Percentiles rank a stretch among this genome's conserved stretches.
phyloP scores from a whole-genome alignment of 1,284 basidiomycete genomes.

The Ceratobasidium sp. region DNA sequence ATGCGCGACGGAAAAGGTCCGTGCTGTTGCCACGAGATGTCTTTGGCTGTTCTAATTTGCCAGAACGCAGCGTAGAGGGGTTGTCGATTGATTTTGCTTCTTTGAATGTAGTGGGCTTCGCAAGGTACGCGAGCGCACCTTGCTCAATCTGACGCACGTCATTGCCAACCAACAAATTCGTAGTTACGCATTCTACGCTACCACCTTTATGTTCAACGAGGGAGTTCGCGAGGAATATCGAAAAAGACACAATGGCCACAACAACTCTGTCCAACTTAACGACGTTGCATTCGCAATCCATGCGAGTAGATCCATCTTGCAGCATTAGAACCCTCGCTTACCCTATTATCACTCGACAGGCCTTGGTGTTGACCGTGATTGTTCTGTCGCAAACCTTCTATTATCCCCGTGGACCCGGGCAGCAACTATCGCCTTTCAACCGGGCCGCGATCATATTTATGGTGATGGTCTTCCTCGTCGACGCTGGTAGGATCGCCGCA shows the following conservation, averaged over 20 bases:
- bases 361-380: slow-evolving; percentile 46
- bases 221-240: slow-evolving; percentile 53
- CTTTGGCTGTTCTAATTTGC: not conserved
- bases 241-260: slow-evolving; percentile 53
- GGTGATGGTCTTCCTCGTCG: slow-evolving; percentile 43
- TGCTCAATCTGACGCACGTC: not conserved
- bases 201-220: slow-evolving; percentile 51
- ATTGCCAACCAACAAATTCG: not conserved
- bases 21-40: not conserved
- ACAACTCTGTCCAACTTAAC: slow-evolving; percentile 53
- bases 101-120: slow-evolving; percentile 53
- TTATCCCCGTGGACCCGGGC: slow-evolving; percentile 52
- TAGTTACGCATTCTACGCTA: slow-evolving; percentile 54
- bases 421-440: slow-evolving; percentile 50
- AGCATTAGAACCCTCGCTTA: not conserved
- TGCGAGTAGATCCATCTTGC: slow-evolving; percentile 34
- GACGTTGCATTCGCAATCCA: slow-evolving; percentile 55
- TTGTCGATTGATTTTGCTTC: slow-evolving; percentile 54
- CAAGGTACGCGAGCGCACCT: slow-evolving; percentile 11
- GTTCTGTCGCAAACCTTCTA: slow-evolving; percentile 49
- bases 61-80: slow-evolving; percentile 50
- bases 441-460: slow-evolving; percentile 50
- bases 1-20: slow-evolving; percentile 42
- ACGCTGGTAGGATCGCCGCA: slow-evolving; percentile 47
- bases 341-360: slow-evolving; percentile 40